Base-by-base conservation (phyloP, 495 filamentous ascomycete genomes). In the Bryoglossum gracile region DNA sequence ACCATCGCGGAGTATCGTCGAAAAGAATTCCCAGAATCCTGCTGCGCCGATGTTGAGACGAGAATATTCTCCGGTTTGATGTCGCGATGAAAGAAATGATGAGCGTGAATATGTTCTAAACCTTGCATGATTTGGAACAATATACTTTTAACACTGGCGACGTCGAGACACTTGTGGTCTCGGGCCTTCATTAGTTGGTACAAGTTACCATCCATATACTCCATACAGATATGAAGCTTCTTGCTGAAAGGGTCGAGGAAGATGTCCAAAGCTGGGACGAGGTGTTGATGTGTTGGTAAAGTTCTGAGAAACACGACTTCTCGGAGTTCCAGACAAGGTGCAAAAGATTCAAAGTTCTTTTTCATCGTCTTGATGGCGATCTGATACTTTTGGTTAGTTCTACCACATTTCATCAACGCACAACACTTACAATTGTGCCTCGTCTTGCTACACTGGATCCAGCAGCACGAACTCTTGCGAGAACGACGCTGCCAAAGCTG, bases 301-400 rank as follows among this genome's bases (percentile, higher is more conserved):
- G 89, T 87, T 53, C 86, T 78, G 19, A 99, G 74, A 69, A 99
- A 99, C 63, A 97, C 89, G 43, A 99, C 94, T 64, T 99, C 94
- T 49, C 92, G 80, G 37, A 99, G 73, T 61, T 99, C 92, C 51
- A 94, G 64, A 63, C 94, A 97, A 33, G 86, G 87, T 18, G 74
- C 68, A 60, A 97, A 87, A 3, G 86, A 91, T 30, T 97, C 90
- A 56, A 97, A 99, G 0, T 86, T 88, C 77, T 99, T 99, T 76
- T 99, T 99, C 94, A 99, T 97, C 14, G 92, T 96, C 72, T 99
- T 99, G 63, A 99, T 95, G 2, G 92, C 92, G 57, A 98, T 89
- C 92, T 98, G 50, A 22, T 39, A n/a, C n/a, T n/a, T n/a, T n/a
- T n/a, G n/a, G n/a, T n/a, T n/a, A n/a, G n/a, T n/a, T n/a, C n/a